Conservation (phyloP, 768 basidiomycete genomes). For the Cystofilobasidium ferigula region DNA sequence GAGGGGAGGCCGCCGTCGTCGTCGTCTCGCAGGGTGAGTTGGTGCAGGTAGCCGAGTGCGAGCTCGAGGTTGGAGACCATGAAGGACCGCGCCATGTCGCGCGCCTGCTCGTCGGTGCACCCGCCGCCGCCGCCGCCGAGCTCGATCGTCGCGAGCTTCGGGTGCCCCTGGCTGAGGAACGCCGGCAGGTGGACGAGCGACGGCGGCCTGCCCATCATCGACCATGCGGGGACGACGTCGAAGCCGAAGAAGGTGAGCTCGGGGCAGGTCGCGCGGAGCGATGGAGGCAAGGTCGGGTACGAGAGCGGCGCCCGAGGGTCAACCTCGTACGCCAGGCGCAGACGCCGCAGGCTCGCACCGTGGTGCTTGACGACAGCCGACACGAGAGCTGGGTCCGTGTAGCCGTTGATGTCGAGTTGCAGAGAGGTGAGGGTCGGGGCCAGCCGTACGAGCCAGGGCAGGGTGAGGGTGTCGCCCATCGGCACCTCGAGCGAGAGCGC, state of each 20-base stretch:
- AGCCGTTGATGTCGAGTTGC: neutral
- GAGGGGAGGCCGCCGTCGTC: no score
- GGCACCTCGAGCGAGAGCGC: neutral
- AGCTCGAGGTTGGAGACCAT: neutral
- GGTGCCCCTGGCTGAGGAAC: neutral
- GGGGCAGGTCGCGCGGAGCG: neutral
- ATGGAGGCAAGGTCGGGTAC: no score
- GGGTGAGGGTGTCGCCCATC: neutral
- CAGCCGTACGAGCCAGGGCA: neutral
- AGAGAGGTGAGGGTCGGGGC: neutral
- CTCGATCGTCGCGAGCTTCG: neutral
- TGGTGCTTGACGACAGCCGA: neutral
- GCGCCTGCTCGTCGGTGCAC: no score
- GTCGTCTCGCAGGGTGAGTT: no score
- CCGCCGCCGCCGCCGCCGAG: neutral
- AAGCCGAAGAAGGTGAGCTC: neutral
- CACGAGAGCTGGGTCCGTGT: no score
- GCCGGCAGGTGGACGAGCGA: neutral
- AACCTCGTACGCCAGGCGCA: neutral
- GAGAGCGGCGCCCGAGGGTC: neutral
- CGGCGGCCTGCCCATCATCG: no score
- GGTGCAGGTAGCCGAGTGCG: no score
- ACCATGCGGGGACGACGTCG: neutral
- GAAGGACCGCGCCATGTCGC: neutral
- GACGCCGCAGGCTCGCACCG: neutral